Conservation (phyloP, 345 rosid species). For the Euclidium syriacum region DNA sequence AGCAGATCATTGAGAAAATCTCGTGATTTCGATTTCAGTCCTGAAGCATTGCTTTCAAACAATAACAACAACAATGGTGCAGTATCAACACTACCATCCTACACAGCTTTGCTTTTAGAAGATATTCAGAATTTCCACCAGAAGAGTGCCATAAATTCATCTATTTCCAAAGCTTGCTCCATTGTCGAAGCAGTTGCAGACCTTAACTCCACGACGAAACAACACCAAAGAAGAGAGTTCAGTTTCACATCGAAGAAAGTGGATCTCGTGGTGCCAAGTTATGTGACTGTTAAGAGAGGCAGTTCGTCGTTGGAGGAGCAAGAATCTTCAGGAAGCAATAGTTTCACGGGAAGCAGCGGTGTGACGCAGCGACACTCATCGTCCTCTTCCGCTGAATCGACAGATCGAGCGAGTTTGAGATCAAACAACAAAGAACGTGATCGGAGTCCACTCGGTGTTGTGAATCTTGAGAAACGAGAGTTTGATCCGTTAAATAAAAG, state of each 20-base stretch:
- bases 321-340: constrained; percentile 95
- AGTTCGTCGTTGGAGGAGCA: constrained; percentile 43
- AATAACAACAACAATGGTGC: constrained; percentile 40
- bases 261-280: constrained; percentile 80
- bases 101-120: constrained; percentile 64
- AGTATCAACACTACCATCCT: constrained; percentile 38
- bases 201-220: constrained; percentile 60
- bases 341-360: constrained; percentile 44
- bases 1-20: constrained; percentile 75
- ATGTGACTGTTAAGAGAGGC: constrained; percentile 75
- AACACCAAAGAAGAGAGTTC: constrained; percentile 32
- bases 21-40: constrained; percentile 63
- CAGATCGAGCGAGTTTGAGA: constrained; percentile 60
- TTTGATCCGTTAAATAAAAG: constrained; percentile 30
- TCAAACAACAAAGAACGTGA: constrained; percentile 44
- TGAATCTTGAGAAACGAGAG: constrained; percentile 29
- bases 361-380: constrained; percentile 42
- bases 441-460: constrained; percentile 37
- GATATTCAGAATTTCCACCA: constrained; percentile 95
- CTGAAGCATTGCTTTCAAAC: constrained; percentile 40
- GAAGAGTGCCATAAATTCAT: constrained; percentile 46
- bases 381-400: constrained; percentile 59
- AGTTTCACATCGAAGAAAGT: constrained; percentile 36
- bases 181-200: constrained; percentile 81
- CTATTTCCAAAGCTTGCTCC: constrained; percentile 71